Conservation (phyloP, 306 rosid genomes). For the Neltuma alba region DNA sequence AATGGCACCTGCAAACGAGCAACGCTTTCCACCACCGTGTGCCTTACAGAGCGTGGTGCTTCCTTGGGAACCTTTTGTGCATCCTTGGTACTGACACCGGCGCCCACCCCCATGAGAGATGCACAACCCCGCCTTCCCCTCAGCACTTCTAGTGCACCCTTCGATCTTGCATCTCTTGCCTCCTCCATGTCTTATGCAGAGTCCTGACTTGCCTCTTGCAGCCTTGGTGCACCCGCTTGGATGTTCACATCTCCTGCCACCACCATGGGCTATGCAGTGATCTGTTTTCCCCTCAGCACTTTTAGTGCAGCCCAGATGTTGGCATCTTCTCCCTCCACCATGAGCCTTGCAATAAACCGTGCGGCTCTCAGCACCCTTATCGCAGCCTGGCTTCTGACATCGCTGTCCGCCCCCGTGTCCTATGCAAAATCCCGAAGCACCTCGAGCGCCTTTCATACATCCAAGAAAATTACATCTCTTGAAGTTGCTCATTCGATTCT, state of each 20-base stretch:
- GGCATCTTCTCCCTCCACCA: background rate
- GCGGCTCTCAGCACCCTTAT: background rate
- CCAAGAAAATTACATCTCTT: no score
- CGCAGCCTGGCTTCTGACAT: background rate
- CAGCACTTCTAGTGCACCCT: slow-evolving; percentile 8
- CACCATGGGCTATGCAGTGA: background rate
- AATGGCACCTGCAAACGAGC: background rate
- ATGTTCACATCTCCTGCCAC: background rate
- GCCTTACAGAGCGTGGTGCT: slow-evolving; percentile 2
- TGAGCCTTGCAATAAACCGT: background rate
- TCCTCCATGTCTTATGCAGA: slow-evolving; percentile 9
- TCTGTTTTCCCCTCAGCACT: background rate
- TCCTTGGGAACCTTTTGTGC: slow-evolving; percentile 12
- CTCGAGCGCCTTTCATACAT: no score
- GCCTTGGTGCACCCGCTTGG: background rate
- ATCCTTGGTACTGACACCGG: slow-evolving; percentile 5
- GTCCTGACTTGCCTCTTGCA: slow-evolving; percentile 6
- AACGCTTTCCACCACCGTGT: slow-evolving; percentile 20
- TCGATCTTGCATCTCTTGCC: slow-evolving; percentile 3
- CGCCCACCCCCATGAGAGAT: slow-evolving; percentile 17
- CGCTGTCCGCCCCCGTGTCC: background rate
- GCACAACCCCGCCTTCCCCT: background rate
- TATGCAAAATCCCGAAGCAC: background rate
- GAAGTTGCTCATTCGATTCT: background rate
- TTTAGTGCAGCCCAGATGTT: background rate